phyloP scores from a whole-genome alignment of 2,329 filamentous ascomycete species.

The Aplosporella prunicola region DNA sequence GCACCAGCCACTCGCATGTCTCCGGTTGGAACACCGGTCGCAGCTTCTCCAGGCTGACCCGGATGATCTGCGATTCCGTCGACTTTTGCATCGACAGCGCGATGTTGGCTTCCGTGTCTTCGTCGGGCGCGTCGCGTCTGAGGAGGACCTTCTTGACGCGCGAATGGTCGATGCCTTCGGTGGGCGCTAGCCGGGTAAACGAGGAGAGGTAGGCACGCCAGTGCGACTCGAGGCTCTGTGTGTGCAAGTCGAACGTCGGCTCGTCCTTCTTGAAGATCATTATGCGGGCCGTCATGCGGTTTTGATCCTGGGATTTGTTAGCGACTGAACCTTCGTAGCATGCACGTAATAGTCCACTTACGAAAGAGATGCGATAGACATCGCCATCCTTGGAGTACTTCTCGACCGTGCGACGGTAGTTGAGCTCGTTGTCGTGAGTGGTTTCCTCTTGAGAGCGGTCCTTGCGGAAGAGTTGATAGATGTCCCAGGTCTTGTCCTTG shows the following conservation, averaged over 20 bases:
- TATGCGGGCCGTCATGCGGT: slow-evolving; percentile 63
- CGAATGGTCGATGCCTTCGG: slow-evolving; percentile 37
- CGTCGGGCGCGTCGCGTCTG: slow-evolving; percentile 32
- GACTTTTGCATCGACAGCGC: slow-evolving; percentile 20
- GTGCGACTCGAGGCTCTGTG: slow-evolving; percentile 51
- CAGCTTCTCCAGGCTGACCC: slow-evolving; percentile 36
- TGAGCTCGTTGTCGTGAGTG: slow-evolving; percentile 82
- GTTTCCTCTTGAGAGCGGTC: slow-evolving; percentile 76
- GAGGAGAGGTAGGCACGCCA: slow-evolving; percentile 97
- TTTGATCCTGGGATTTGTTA: slow-evolving; percentile 36
- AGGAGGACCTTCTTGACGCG: slow-evolving; percentile 33
- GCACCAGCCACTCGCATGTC: slow-evolving; percentile 34
- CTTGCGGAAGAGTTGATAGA: slow-evolving; percentile 76
- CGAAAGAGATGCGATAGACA: slow-evolving; percentile 81
- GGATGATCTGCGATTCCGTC: slow-evolving; percentile 35
- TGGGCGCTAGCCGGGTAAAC: slow-evolving; percentile 80
- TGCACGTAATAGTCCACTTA: slow-evolving; percentile 44
- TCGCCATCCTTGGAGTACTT: slow-evolving; percentile 89
- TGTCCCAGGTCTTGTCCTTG: slow-evolving; percentile 89
- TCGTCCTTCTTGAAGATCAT: slow-evolving; percentile 85
- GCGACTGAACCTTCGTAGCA: slow-evolving; percentile 13
- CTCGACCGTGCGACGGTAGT: slow-evolving; percentile 83
- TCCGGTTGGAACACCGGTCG: slow-evolving; percentile 33
- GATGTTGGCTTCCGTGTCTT: slow-evolving; percentile 22
- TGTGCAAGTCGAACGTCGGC: slow-evolving; percentile 63